A percentile compares a stretch with the other conserved stretches of the same genome.
Evolutionary conservation across 192 early-diverging fungal species (phyloP).

Genomic region (Obelidium mucronatum): DNA sequence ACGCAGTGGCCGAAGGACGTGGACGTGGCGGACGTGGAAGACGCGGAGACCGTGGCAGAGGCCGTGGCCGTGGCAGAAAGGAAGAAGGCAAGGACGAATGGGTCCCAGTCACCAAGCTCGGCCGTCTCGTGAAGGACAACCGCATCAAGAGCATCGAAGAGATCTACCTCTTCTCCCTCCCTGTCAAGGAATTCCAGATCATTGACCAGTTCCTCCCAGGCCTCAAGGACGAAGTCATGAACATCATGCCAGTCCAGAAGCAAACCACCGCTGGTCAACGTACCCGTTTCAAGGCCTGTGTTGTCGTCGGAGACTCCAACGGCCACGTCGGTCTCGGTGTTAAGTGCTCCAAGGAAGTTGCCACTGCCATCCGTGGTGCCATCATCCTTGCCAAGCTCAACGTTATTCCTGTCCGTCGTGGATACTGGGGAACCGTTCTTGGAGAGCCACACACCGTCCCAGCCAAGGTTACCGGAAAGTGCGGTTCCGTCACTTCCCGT

Average conservation of each 20-base stretch:
- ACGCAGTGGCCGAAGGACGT: constrained; percentile 66
- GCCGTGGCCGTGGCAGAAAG: constrained; percentile 81
- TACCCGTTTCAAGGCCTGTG: constrained; percentile 99
- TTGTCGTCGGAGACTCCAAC: constrained; percentile 96
- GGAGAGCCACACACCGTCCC: constrained; percentile 99
- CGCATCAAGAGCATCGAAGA: constrained; percentile 98
- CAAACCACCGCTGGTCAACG: constrained; percentile 99
- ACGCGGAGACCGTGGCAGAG: constrained; percentile 67
- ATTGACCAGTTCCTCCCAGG: constrained; percentile 94
- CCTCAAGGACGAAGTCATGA: constrained; percentile 99
- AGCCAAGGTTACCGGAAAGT: constrained; percentile 96
- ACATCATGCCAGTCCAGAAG: constrained; percentile 99
- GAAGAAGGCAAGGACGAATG: constrained; percentile 86
- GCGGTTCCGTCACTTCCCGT: constrained; percentile 88
- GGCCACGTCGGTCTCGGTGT: constrained; percentile 99
- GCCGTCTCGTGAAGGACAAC: constrained; percentile 97
- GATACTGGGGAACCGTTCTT: constrained; percentile 97
- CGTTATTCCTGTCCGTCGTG: constrained; percentile 97
- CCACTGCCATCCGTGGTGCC: constrained; percentile 97
- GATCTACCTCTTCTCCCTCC: constrained; percentile 97
- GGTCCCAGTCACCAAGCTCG: constrained; percentile 98
- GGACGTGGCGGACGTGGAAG: constrained; percentile 83
- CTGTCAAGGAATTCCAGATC: constrained; percentile 99
- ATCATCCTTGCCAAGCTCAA: constrained; percentile 99
- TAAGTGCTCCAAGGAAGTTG: constrained; percentile 99